Percentiles rank a stretch among this genome's conserved stretches.
Evolutionary conservation across 768 basidiomycete genomes (phyloP).

Genomic region (Psilocybe azurescens): DNA sequence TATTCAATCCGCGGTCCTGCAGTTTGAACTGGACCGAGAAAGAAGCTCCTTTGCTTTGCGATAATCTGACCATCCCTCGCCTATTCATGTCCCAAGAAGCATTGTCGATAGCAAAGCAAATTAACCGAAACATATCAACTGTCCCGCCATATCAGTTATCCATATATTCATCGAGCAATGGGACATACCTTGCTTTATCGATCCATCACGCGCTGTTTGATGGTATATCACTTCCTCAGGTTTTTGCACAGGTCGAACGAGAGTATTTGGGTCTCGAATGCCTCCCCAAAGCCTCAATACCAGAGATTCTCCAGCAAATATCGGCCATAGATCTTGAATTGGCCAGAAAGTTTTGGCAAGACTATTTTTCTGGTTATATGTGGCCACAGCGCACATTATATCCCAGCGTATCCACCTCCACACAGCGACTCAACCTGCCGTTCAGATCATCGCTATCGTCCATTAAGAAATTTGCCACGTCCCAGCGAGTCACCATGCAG

Average conservation of each 20-base stretch:
- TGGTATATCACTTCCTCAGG: constrained; percentile 34
- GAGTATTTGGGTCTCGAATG: constrained; percentile 22
- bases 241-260: constrained; percentile 33
- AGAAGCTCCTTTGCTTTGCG: not conserved
- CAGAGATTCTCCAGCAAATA: constrained; percentile 32
- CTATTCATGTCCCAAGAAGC: constrained; percentile 28
- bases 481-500: constrained; percentile 36
- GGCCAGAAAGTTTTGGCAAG: constrained; percentile 33
- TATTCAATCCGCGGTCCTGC: constrained; percentile 23
- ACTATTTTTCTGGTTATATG: constrained; percentile 29
- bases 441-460: constrained; percentile 28
- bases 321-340: constrained; percentile 23
- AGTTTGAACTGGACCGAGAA: constrained; percentile 26
- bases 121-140: constrained; percentile 33
- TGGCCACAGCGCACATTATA: constrained; percentile 25
- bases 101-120: constrained; percentile 23
- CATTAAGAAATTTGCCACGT: constrained; percentile 30
- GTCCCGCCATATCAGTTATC: constrained; percentile 30
- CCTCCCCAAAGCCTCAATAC: constrained; percentile 10
- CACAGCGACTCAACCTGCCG: constrained; percentile 15
- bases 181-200: constrained; percentile 30
- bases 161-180: constrained; percentile 17
- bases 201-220: constrained; percentile 42
- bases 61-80: constrained; percentile 16
- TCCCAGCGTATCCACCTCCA: not conserved